These are phyloP conservation scores for Fonsecaea pedrosoi DNA, from an alignment of 2,329 filamentous ascomycete genomes.

Conservation along the genomic window DNA sequence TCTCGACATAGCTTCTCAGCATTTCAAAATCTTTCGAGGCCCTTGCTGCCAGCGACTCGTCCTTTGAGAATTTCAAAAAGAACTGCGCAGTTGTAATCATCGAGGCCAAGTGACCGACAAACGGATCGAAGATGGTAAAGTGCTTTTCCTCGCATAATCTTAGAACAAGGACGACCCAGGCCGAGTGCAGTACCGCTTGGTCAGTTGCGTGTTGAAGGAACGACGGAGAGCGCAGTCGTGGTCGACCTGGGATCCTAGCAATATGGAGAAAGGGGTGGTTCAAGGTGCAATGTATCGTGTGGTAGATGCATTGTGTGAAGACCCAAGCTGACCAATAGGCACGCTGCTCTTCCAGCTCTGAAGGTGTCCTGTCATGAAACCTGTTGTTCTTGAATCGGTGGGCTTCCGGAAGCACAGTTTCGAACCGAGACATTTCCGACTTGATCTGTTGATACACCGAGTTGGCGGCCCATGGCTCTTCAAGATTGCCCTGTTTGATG, in stretches of 20 bases:
- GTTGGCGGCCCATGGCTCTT: conserved; percentile 32
- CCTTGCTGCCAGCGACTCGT: conserved; percentile 24
- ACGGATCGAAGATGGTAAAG: conserved; percentile 33
- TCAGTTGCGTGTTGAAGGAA: conserved; percentile 38
- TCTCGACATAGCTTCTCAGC: conserved; percentile 31
- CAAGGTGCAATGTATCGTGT: conserved; percentile 34
- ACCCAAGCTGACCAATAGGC: conserved; percentile 36
- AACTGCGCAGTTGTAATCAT: conserved; percentile 33
- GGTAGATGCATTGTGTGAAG: conserved; percentile 35
- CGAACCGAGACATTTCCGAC: conserved; percentile 34
- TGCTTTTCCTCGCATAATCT: conserved; percentile 27
- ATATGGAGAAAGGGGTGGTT: conserved; percentile 38
- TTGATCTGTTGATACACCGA: conserved; percentile 35
- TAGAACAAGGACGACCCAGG: conserved; percentile 34
- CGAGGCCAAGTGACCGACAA: conserved; percentile 34
- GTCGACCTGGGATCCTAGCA: conserved; percentile 28
- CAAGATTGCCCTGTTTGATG: conserved; percentile 29
- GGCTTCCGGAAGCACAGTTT: conserved; percentile 32
- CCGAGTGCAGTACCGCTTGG: conserved; percentile 34
- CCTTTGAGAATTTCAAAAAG: conserved; percentile 35
- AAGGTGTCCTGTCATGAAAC: conserved; percentile 22
- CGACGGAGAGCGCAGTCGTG: conserved; percentile 33
- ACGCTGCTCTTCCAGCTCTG: conserved; percentile 25
- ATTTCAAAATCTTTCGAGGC: conserved; percentile 31
- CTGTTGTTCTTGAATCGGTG: conserved; percentile 35